Percentiles rank a stretch among this genome's conserved stretches.
phyloP scores from a whole-genome alignment of 306 rosid species.

The Trifolium pratense region DNA sequence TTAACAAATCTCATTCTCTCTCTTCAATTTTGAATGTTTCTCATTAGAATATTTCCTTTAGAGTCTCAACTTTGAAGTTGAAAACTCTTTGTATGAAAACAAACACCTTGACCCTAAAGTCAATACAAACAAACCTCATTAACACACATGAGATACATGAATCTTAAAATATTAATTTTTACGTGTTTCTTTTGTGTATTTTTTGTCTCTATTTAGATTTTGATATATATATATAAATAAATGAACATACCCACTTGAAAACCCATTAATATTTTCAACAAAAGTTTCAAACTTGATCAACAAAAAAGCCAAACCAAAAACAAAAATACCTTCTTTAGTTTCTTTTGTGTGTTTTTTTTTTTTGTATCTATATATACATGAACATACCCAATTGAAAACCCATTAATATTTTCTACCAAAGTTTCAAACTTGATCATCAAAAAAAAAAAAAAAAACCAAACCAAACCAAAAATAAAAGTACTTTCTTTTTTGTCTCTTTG shows the following conservation, averaged over 20 bases:
- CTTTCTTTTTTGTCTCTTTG: conserved; percentile 17
- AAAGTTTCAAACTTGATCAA: conserved; percentile 32
- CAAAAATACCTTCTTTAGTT: not conserved
- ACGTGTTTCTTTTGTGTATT: conserved; percentile 9
- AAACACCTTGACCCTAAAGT: conserved; percentile 9
- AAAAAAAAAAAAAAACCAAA: not conserved
- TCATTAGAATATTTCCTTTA: conserved; percentile 35
- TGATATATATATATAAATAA: not conserved
- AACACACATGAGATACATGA: conserved; percentile 33
- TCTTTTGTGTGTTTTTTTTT: not conserved
- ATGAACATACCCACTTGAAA: conserved; percentile 28
- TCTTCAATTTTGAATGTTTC: conserved; percentile 54
- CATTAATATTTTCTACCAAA: conserved; percentile 32
- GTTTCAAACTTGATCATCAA: conserved; percentile 35
- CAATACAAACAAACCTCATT: not conserved
- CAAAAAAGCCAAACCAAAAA: not conserved
- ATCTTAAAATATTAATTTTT: not conserved
- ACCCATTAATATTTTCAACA: conserved; percentile 31
- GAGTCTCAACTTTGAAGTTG: conserved; percentile 51
- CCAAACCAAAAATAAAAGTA: not conserved
- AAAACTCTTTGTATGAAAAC: conserved; percentile 48
- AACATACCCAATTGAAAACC: conserved; percentile 19
- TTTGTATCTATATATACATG: not conserved
- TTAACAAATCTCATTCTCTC: not conserved
- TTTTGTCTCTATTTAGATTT: not conserved